Evolutionary conservation across 1,284 basidiomycete species (phyloP).

Genomic region (Cutaneotrichosporon curvatum): DNA sequence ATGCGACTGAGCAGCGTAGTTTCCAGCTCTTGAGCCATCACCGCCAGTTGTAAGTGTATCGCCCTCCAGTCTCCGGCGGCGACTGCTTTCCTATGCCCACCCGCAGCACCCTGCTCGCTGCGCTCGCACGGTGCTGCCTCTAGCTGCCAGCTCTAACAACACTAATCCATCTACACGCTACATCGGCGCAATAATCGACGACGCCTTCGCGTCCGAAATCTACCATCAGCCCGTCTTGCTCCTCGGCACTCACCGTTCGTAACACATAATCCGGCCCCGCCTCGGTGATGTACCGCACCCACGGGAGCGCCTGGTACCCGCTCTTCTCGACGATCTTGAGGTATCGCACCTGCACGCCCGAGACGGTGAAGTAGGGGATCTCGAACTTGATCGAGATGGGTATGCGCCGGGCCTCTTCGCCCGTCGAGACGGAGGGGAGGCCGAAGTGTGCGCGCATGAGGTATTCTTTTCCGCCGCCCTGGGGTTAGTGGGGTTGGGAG

Average conservation of each 20-base stretch:
- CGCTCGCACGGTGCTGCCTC: no score
- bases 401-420: conserved; percentile 79
- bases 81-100: no score
- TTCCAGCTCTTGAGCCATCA: no score
- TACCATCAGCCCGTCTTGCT: neutral
- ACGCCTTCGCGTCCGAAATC: conserved; percentile 42
- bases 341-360: conserved; percentile 82
- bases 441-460: conserved; percentile 95
- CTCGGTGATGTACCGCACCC: conserved; percentile 62
- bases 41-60: no score
- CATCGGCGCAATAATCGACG: conserved; percentile 40
- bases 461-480: conserved; percentile 1
- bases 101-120: no score
- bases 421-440: conserved; percentile 75
- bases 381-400: conserved; percentile 85
- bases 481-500: conserved; percentile 3
- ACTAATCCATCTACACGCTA: conserved; percentile 14
- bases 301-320: conserved; percentile 66
- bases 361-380: conserved; percentile 95
- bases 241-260: conserved; percentile 28
- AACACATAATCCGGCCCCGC: conserved; percentile 84
- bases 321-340: conserved; percentile 98
- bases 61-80: no score
- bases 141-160: no score
- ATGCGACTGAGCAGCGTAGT: no score